phyloP scores from a whole-genome alignment of 371 early-diverging fungal species.

The Capniomyces stellatus region DNA sequence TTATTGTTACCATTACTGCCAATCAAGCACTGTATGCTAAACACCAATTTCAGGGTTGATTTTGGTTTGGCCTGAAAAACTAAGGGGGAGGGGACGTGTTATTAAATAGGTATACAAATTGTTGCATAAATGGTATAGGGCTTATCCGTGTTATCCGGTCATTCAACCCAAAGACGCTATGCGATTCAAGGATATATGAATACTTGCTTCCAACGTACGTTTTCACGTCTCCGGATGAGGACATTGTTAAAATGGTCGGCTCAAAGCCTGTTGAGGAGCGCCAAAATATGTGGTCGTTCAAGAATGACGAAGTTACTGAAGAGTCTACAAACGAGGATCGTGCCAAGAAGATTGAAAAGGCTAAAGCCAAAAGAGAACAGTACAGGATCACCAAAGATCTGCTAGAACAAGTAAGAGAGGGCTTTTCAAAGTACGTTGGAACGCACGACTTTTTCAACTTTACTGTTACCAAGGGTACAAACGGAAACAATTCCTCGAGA shows the following conservation, averaged over 20 bases:
- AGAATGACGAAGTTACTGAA: conserved; percentile 2
- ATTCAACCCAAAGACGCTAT: conserved; percentile 83
- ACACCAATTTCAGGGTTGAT: no score
- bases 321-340: not conserved
- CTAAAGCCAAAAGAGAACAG: conserved; percentile 27
- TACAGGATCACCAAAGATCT: conserved; percentile 43
- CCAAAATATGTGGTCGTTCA: conserved; percentile 12
- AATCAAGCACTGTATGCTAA: no score
- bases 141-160: conserved; percentile 48
- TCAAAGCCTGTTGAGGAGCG: conserved; percentile 15
- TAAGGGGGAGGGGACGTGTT: no score
- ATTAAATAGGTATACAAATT: no score
- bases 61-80: no score
- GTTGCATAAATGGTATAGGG: conserved; percentile 14
- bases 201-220: conserved; percentile 93
- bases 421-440: conserved; percentile 62
- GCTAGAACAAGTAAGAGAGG: conserved; percentile 41
- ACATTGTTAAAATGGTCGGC: conserved; percentile 17
- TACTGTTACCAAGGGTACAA: conserved; percentile 59
- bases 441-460: conserved; percentile 96
- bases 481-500: conserved; percentile 59
- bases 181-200: conserved; percentile 92
- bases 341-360: conserved; percentile 22
- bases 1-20: not conserved
- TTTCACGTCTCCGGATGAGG: conserved; percentile 30